These are phyloP conservation scores for Aspergillus homomorphus DNA, from an alignment of 495 filamentous ascomycete species.

Conservation along the genomic window DNA sequence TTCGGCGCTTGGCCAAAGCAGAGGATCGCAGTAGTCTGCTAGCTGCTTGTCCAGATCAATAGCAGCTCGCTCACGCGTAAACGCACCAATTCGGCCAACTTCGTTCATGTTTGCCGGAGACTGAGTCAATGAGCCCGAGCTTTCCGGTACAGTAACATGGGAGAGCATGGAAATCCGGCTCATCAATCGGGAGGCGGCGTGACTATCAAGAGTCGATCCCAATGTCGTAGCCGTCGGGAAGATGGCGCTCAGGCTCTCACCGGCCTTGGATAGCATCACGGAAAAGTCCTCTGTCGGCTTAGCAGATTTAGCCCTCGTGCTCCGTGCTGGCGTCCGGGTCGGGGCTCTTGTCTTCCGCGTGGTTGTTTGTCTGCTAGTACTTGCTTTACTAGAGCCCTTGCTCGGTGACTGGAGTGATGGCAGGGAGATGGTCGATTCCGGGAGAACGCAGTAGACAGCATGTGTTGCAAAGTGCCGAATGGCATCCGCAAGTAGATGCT, in stretches of 20 bases:
- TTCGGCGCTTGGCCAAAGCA: constrained; percentile 35
- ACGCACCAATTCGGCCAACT: constrained; percentile 46
- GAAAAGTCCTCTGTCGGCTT: constrained; percentile 40
- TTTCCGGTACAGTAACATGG: constrained; percentile 37
- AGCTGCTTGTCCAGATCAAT: constrained; percentile 45
- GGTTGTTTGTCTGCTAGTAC: constrained; percentile 22
- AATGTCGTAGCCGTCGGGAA: constrained; percentile 38
- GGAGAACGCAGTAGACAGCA: constrained; percentile 81
- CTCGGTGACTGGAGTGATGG: constrained; percentile 55
- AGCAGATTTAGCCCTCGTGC: constrained; percentile 29
- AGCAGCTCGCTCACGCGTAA: constrained; percentile 42
- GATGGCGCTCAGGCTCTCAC: constrained; percentile 35
- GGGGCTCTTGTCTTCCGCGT: constrained; percentile 28
- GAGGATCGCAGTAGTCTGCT: constrained; percentile 38
- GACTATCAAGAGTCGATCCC: constrained; percentile 47
- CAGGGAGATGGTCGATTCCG: constrained; percentile 85
- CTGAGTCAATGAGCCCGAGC: constrained; percentile 29
- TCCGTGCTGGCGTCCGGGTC: constrained; percentile 26
- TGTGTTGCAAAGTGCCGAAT: constrained; percentile 69
- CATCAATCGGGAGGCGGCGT: constrained; percentile 43
- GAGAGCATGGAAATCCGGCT: constrained; percentile 48
- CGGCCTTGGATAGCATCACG: constrained; percentile 41
- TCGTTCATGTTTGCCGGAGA: constrained; percentile 40
- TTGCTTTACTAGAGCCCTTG: constrained; percentile 22
- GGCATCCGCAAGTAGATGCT: constrained; percentile 54